phyloP scores from a whole-genome alignment of 257 asterid species.

The Scutellaria barbata region DNA sequence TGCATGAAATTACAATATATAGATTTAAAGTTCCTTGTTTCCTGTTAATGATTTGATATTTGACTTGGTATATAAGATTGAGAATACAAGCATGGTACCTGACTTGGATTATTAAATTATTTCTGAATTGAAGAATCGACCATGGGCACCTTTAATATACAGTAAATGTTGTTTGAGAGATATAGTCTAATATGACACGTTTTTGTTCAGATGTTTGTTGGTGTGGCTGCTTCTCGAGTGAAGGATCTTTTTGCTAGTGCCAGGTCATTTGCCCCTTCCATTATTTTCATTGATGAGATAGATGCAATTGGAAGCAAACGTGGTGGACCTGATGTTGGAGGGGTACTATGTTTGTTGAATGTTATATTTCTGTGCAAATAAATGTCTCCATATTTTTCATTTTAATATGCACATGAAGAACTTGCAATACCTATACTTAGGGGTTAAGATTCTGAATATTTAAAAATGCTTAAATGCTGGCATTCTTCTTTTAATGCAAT shows the following conservation, averaged over 20 bases:
- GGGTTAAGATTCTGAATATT: slow-evolving; percentile 12
- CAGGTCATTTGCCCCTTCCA: slow-evolving; percentile 95
- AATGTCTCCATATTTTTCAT: slow-evolving; percentile 18
- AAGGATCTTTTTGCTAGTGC: slow-evolving; percentile 97
- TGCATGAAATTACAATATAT: slow-evolving; percentile 13
- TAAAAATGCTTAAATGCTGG: not conserved
- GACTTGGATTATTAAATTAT: not conserved
- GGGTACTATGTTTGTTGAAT: slow-evolving; percentile 63
- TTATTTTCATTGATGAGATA: slow-evolving; percentile 96
- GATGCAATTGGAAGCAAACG: slow-evolving; percentile 99
- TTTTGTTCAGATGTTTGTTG: slow-evolving; percentile 91
- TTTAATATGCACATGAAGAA: slow-evolving; percentile 28
- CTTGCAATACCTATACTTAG: not conserved
- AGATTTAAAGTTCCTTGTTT: slow-evolving; percentile 23
- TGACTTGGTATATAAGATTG: slow-evolving; percentile 8
- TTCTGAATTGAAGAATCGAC: slow-evolving; percentile 11
- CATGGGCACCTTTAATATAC: not conserved
- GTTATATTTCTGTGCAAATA: slow-evolving; percentile 15
- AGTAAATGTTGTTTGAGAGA: slow-evolving; percentile 19
- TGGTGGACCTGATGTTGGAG: slow-evolving; percentile 99
- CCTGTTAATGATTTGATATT: slow-evolving; percentile 9
- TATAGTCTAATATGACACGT: not conserved
- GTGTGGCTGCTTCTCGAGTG: slow-evolving; percentile 99
- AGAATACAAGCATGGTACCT: not conserved
- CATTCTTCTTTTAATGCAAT: slow-evolving; percentile 22